phyloP scores from a whole-genome alignment of 805 yeast genomes.

The Wickerhamomyces pijperi region DNA sequence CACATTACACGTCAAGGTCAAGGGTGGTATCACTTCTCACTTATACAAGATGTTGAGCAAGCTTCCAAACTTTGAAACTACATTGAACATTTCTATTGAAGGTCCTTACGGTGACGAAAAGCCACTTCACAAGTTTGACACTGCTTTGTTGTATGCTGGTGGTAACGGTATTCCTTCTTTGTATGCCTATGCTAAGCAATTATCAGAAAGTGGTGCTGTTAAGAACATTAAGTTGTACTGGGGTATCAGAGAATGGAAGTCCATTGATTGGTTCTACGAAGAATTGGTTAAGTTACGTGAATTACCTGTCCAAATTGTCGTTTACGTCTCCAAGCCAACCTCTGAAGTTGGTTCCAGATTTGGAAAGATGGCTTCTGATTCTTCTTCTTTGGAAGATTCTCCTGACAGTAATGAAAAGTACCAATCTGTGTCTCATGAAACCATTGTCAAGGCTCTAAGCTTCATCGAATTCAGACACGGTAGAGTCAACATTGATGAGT shows the following conservation, averaged over 20 bases:
- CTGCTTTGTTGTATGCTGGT: slow-evolving; percentile 34
- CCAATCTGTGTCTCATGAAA: background rate
- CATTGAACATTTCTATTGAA: slow-evolving; percentile 34
- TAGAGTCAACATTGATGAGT: slow-evolving; percentile 31
- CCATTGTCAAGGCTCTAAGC: slow-evolving; percentile 5
- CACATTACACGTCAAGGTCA: slow-evolving; percentile 36
- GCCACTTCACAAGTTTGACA: slow-evolving; percentile 26
- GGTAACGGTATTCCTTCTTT: slow-evolving; percentile 45
- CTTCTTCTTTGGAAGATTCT: slow-evolving; percentile 4
- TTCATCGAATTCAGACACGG: slow-evolving; percentile 30
- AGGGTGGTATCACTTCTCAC: slow-evolving; percentile 37
- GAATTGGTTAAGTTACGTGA: slow-evolving; percentile 28
- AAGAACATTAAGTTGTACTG: slow-evolving; percentile 42
- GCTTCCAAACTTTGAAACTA: slow-evolving; percentile 15
- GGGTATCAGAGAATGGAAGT: slow-evolving; percentile 45
- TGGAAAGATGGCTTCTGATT: background rate
- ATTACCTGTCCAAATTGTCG: slow-evolving; percentile 5
- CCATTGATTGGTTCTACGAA: slow-evolving; percentile 38
- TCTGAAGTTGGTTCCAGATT: slow-evolving; percentile 6
- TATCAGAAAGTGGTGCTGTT: slow-evolving; percentile 8
- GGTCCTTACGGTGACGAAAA: slow-evolving; percentile 48
- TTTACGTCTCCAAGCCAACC: slow-evolving; percentile 16
- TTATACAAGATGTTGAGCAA: slow-evolving; percentile 18
- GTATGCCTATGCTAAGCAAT: slow-evolving; percentile 28
- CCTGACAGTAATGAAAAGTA: slow-evolving; percentile 3